Evolutionary conservation across 305 asterid species (phyloP).

Genomic region (Fraxinus greggii): DNA sequence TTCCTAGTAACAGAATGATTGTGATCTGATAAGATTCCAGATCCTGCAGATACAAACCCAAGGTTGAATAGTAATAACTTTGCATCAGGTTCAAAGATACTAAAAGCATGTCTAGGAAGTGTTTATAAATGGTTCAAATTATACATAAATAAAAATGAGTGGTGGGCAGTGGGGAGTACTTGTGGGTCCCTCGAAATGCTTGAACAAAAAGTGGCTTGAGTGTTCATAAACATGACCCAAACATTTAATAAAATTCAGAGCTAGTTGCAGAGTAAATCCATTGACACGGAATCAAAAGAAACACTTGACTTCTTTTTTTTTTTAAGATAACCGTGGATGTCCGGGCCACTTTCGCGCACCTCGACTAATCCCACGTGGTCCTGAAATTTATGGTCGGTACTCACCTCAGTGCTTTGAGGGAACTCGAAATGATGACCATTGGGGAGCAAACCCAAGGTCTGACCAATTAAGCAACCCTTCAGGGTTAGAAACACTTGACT

Average conservation of each 20-base stretch:
- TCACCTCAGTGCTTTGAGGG: no score
- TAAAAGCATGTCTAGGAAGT: not conserved
- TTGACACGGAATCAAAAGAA: not conserved
- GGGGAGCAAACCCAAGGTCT: no score
- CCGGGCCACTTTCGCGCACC: no score
- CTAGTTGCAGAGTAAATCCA: not conserved
- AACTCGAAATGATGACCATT: no score
- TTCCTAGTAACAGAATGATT: conserved; percentile 25
- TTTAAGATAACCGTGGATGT: no score
- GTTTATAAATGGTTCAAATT: not conserved
- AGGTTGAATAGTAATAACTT: conserved; percentile 22
- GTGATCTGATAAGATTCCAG: conserved; percentile 28
- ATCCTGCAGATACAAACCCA: conserved; percentile 35
- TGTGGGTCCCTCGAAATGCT: not conserved
- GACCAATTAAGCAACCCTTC: no score
- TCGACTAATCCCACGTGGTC: no score
- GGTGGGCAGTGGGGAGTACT: not conserved
- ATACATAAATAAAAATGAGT: not conserved
- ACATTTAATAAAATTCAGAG: not conserved
- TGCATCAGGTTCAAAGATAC: conserved; percentile 17
- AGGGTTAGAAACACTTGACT: not conserved
- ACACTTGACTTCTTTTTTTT: not conserved
- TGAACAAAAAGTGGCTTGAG: not conserved
- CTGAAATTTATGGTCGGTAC: no score
- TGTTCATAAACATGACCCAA: not conserved